phyloP scores from a whole-genome alignment of 2,329 filamentous ascomycete genomes.

The Apiospora marii region DNA sequence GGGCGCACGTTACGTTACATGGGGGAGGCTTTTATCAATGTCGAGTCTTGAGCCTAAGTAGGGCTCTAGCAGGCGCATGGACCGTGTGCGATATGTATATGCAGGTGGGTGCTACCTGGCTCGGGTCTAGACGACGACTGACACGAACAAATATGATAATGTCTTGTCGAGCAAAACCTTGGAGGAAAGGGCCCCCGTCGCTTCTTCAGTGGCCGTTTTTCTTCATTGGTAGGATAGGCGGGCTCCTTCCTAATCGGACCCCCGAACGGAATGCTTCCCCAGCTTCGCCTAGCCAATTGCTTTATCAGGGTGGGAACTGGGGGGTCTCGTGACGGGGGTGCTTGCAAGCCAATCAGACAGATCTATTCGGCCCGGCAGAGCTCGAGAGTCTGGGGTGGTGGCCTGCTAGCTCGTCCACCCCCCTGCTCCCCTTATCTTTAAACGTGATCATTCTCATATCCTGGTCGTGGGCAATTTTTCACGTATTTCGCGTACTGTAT shows the following conservation, averaged over 20 bases:
- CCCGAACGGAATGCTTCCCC: slow-evolving; percentile 7
- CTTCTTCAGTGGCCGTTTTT: not conserved
- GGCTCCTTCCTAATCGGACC: slow-evolving; percentile 20
- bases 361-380: slow-evolving; percentile 19
- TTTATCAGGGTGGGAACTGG: slow-evolving; percentile 1
- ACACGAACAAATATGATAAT: not conserved
- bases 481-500: not conserved
- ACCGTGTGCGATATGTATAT: too few relatives aligned
- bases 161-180: not conserved
- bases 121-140: not conserved
- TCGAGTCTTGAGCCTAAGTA: not conserved
- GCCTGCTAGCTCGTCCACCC: not conserved
- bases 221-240: not conserved
- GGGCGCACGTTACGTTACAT: slow-evolving; percentile 16
- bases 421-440: not conserved
- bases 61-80: too few relatives aligned
- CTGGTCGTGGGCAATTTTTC: not conserved
- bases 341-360: not conserved
- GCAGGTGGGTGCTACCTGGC: too few relatives aligned
- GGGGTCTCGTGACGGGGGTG: slow-evolving; percentile 6
- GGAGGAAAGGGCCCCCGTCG: not conserved
- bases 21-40: not conserved
- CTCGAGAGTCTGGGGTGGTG: slow-evolving; percentile 12
- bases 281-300: slow-evolving; percentile 15
- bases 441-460: not conserved